A percentile compares a stretch with the other conserved stretches of the same genome.
These are phyloP conservation scores for Tripterygium wilfordii DNA, from an alignment of 177 flowering plant species.

Conservation along the genomic window DNA sequence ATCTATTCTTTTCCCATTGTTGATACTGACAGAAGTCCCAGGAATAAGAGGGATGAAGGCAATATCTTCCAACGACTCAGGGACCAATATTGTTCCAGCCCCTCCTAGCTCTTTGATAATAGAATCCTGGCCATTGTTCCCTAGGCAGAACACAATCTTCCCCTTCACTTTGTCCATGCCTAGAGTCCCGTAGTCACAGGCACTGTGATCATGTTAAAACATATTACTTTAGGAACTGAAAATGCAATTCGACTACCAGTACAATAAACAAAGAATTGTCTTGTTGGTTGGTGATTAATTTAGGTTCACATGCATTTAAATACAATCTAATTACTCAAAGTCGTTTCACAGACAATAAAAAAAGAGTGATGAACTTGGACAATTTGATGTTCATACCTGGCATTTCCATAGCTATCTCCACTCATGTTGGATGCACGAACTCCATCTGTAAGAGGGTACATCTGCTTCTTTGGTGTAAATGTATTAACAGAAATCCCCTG, in stretches of 20 bases:
- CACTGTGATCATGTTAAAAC: no score
- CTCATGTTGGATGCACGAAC: slow-evolving; percentile 27
- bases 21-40: slow-evolving; percentile 15
- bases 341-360: no score
- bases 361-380: no score
- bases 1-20: slow-evolving; percentile 25
- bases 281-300: no score
- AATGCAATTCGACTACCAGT: no score
- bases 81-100: slow-evolving; percentile 28
- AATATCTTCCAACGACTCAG: slow-evolving; percentile 4
- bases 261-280: no score
- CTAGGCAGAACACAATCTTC: slow-evolving; percentile 51
- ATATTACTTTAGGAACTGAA: no score
- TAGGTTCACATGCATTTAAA: no score
- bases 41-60: slow-evolving; percentile 18
- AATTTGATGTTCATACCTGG: no score
- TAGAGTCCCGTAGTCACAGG: slow-evolving; percentile 43
- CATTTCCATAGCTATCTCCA: slow-evolving; percentile 16
- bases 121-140: slow-evolving; percentile 27
- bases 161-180: slow-evolving; percentile 43
- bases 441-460: slow-evolving; percentile 50
- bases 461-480: slow-evolving; percentile 32
- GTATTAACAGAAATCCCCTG: slow-evolving; percentile 63
- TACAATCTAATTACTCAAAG: no score
- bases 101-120: slow-evolving; percentile 28